Conservation (phyloP, 371 early-diverging fungal species). For the Lichtheimia ramosa region DNA sequence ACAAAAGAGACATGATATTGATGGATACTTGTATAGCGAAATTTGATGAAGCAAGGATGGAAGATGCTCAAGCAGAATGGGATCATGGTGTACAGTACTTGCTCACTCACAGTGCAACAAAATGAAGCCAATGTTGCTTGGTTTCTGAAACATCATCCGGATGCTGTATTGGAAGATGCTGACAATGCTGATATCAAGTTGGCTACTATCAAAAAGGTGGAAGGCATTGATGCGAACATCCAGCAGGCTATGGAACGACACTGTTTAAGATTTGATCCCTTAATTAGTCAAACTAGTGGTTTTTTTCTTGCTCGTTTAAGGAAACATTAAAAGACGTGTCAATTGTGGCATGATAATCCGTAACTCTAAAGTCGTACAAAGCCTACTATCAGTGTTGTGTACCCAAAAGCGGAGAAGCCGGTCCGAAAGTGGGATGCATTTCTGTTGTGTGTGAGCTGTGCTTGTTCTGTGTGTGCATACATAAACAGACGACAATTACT, state of each 20-base stretch:
- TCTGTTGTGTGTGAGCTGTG: neutral
- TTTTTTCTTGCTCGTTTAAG: constrained; percentile 74
- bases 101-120: constrained; percentile 75
- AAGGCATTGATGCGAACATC: constrained; percentile 39
- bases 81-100: constrained; percentile 86
- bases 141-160: constrained; percentile 55
- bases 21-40: constrained; percentile 48
- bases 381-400: neutral
- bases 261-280: constrained; percentile 68
- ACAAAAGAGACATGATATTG: neutral
- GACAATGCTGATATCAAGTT: constrained; percentile 23
- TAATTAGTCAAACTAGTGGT: constrained; percentile 68
- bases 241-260: constrained; percentile 19
- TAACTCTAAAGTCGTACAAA: neutral
- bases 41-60: constrained; percentile 37
- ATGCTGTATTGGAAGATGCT: constrained; percentile 52
- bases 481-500: neutral
- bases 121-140: constrained; percentile 82
- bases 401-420: neutral
- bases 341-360: neutral
- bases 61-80: constrained; percentile 51
- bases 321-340: constrained; percentile 29
- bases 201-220: constrained; percentile 52
- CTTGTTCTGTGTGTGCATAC: neutral
- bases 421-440: neutral